A percentile compares a stretch with the other conserved stretches of the same genome.
Evolutionary conservation across 371 early-diverging fungal genomes (phyloP).

Genomic region (Mortierella sp.): DNA sequence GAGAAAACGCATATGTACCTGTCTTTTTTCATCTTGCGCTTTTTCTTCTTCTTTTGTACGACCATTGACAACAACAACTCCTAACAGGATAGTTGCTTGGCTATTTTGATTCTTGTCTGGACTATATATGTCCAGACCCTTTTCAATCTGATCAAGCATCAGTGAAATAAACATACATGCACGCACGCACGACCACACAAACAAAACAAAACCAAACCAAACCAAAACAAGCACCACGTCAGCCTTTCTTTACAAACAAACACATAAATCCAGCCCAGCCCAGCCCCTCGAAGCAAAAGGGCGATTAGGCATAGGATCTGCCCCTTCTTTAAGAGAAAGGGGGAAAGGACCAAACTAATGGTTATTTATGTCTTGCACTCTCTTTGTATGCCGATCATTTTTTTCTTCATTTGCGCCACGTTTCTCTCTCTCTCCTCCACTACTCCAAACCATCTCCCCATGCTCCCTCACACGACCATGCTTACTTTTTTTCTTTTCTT

Average conservation of each 20-base stretch:
- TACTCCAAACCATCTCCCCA: too few species aligned
- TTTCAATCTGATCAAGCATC: not conserved
- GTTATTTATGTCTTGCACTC: too few species aligned
- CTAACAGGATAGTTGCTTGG: not conserved
- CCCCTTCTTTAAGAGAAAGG: not conserved
- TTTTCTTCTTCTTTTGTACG: not conserved
- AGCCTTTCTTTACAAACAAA: too few species aligned
- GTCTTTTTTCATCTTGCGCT: too few species aligned
- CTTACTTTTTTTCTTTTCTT: too few species aligned
- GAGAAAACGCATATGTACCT: not conserved
- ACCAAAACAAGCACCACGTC: not conserved
- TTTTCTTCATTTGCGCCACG: too few species aligned
- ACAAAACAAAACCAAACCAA: not conserved
- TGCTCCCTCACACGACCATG: too few species aligned
- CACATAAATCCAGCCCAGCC: not conserved
- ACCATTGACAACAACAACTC: not conserved
- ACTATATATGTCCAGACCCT: not conserved
- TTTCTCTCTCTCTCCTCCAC: too few species aligned
- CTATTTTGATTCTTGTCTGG: not conserved
- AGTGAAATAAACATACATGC: not conserved
- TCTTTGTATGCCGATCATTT: too few species aligned
- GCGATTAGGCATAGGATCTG: not conserved
- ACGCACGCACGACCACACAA: constrained; percentile 1
- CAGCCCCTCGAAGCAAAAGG: constrained; percentile 2
- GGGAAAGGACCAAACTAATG: too few species aligned